Evolutionary conservation across 2,329 filamentous ascomycete species (phyloP).

Genomic region (Grosmannia clavigera): DNA sequence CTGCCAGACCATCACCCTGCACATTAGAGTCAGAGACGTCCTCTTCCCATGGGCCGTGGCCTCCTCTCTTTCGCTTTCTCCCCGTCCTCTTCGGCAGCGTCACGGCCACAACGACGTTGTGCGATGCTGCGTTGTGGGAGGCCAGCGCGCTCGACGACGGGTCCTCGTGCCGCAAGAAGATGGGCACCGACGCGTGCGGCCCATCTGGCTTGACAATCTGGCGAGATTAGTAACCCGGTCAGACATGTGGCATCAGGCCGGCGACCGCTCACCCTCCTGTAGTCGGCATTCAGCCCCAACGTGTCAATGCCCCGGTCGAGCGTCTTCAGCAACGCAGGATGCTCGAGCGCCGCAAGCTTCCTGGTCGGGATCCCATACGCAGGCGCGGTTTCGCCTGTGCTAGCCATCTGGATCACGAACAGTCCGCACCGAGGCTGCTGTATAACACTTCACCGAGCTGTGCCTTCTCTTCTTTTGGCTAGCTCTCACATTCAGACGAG

Average conservation of each 20-base stretch:
- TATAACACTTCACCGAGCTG: no score
- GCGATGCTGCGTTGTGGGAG: constrained; percentile 62
- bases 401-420: not conserved
- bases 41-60: constrained; percentile 47
- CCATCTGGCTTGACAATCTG: constrained; percentile 34
- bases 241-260: not conserved
- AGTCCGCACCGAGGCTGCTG: no score
- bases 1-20: not conserved
- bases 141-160: constrained; percentile 65
- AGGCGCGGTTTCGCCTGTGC: constrained; percentile 18
- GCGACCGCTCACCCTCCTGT: constrained; percentile 20
- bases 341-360: constrained; percentile 29
- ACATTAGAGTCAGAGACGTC: no score
- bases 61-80: constrained; percentile 72
- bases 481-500: no score
- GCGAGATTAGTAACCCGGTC: not conserved
- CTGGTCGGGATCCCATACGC: constrained; percentile 24
- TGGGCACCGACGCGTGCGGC: constrained; percentile 39
- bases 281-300: constrained; percentile 26
- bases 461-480: no score
- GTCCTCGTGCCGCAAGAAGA: constrained; percentile 73
- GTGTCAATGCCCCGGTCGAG: constrained; percentile 28
- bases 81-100: constrained; percentile 80
- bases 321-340: constrained; percentile 28
- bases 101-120: constrained; percentile 77